Conservation (phyloP, 371 early-diverging fungal genomes). For the Mortierella sp. region DNA sequence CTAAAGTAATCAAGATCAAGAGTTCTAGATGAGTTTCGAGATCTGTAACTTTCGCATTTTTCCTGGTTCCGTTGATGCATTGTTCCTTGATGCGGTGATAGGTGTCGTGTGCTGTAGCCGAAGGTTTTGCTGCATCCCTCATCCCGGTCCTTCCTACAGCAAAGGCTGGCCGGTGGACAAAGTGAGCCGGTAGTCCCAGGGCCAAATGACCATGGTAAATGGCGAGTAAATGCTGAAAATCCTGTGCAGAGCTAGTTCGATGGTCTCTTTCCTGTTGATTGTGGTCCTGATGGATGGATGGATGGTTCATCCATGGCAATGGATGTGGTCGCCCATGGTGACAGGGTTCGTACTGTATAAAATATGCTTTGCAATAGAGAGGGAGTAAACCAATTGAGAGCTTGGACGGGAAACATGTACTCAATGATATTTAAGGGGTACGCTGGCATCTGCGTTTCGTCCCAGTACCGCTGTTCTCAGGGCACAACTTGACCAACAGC, state of each 20-base stretch:
- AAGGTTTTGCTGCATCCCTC: not conserved
- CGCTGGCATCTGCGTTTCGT: not conserved
- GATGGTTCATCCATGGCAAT: slow-evolving; percentile 5
- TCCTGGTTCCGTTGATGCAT: too few relatives aligned
- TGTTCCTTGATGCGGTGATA: too few relatives aligned
- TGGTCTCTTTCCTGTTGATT: not conserved
- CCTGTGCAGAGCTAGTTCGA: not conserved
- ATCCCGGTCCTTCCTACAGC: not conserved
- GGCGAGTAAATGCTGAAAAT: not conserved
- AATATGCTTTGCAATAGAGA: slow-evolving; percentile 35
- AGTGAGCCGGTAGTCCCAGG: too few relatives aligned
- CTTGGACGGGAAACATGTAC: not conserved
- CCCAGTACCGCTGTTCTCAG: too few relatives aligned
- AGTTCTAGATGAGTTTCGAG: not conserved
- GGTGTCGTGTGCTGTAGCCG: not conserved
- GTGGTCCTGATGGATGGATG: slow-evolving; percentile 7
- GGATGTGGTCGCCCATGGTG: not conserved
- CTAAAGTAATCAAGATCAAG: slow-evolving; percentile 18
- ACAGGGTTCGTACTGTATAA: slow-evolving; percentile 23
- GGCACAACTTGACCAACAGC: too few relatives aligned
- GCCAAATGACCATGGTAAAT: not conserved
- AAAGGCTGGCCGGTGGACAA: too few relatives aligned
- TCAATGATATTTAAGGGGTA: not conserved
- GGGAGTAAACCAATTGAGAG: slow-evolving; percentile 7
- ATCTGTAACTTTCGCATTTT: not conserved